Percentiles rank a stretch among this genome's conserved stretches.
Conservation (phyloP, 352 stramenopile species). For the Pseudoperonospora humuli region DNA sequence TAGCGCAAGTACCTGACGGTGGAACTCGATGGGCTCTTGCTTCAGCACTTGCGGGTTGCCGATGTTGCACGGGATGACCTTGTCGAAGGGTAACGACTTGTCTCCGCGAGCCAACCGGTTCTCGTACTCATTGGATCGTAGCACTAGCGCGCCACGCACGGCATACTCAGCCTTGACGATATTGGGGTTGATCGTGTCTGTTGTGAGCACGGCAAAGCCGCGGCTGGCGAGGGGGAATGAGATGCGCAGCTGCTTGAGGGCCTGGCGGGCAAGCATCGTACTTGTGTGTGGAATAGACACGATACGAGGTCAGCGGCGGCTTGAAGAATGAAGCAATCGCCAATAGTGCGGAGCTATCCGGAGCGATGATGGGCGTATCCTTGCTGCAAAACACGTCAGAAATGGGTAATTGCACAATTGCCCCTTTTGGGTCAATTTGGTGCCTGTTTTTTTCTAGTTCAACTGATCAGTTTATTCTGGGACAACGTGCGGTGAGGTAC, state of each 20-base stretch:
- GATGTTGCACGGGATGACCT: conserved; percentile 97
- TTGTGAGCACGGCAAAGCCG: conserved; percentile 63
- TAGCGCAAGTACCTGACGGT: conserved; percentile 88
- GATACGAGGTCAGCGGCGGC: conserved; percentile 16
- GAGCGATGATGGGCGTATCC: too few species aligned
- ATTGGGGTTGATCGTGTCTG: conserved; percentile 69
- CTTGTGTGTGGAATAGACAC: neutral
- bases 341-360: conserved; percentile 10
- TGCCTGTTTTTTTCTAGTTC: too few species aligned
- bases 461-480: too few species aligned
- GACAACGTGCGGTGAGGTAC: too few species aligned
- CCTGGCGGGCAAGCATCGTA: conserved; percentile 26
- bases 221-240: conserved; percentile 17
- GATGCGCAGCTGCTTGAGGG: conserved; percentile 23
- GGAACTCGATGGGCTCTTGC: conserved; percentile 92
- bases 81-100: conserved; percentile 77
- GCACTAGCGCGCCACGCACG: conserved; percentile 80
- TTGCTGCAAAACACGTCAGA: too few species aligned
- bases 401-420: too few species aligned
- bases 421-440: too few species aligned
- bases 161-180: conserved; percentile 83
- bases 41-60: conserved; percentile 95
- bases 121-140: conserved; percentile 72
- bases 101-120: conserved; percentile 55
- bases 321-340: conserved; percentile 23